These are phyloP conservation scores for Erythrophleum ivorense DNA, from an alignment of 331 rosid species.

Conservation along the genomic window DNA sequence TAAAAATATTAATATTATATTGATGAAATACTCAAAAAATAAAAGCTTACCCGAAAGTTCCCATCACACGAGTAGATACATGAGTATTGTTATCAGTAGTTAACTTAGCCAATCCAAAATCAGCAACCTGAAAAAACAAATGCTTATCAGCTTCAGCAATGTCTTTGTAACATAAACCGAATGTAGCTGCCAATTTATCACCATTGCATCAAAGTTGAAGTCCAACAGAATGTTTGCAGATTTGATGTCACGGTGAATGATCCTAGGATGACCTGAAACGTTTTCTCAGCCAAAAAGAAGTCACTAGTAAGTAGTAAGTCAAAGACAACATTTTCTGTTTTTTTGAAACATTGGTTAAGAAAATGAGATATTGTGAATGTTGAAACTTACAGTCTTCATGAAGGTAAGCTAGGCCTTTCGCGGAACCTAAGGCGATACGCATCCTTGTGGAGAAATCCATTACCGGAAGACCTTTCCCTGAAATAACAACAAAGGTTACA, in stretches of 20 bases:
- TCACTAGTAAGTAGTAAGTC: conserved; percentile 14
- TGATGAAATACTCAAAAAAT: too few relatives aligned
- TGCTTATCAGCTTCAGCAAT: neutral
- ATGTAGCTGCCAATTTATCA: conserved; percentile 1
- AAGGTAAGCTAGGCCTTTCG: conserved; percentile 87
- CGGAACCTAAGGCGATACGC: conserved; percentile 76
- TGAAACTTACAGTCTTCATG: conserved; percentile 81
- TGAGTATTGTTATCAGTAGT: conserved; percentile 78
- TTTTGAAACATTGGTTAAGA: neutral
- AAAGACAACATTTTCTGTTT: too few relatives aligned
- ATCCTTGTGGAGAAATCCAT: conserved; percentile 82
- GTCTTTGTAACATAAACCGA: too few relatives aligned
- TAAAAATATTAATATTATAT: too few relatives aligned
- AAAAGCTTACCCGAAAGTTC: conserved; percentile 79
- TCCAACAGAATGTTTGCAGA: too few relatives aligned
- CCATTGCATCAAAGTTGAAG: neutral
- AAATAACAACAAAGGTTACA: conserved; percentile 8
- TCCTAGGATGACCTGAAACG: too few relatives aligned
- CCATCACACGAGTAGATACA: conserved; percentile 92
- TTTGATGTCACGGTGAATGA: too few relatives aligned
- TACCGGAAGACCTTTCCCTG: conserved; percentile 63
- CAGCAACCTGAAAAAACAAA: conserved; percentile 56
- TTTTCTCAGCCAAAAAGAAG: too few relatives aligned
- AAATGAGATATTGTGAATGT: neutral
- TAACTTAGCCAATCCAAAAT: conserved; percentile 82